Evolutionary conservation across 1,284 basidiomycete genomes (phyloP), one percentile per base, ranked within the genome.

Genomic region (Athelia psychrophila): DNA sequence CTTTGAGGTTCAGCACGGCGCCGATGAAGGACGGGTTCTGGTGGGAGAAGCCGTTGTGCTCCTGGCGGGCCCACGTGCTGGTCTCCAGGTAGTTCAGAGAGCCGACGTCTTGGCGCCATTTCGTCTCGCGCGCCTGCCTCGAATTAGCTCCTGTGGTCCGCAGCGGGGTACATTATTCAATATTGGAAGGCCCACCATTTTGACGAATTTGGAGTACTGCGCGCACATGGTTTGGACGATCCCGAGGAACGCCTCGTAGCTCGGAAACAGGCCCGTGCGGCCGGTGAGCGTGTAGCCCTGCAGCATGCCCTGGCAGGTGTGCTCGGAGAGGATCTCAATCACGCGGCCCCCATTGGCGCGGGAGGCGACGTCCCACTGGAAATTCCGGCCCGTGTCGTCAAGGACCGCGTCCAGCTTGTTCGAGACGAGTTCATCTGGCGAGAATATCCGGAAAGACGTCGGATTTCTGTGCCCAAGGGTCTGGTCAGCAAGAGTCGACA

Each of bases 21-120:
- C 89, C 88, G 58, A 95, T 92, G 64, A 95, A 89, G 2, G 87
- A 84, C 0, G 91, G 92, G 61, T 93, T 91, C 68, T 93, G 90
- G 64, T 91, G 86, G n/a, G 86, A 88, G 71, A 88, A 91, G 3
- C 85, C 84, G 52, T 86, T 86, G 60, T 87, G 86, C 56, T 88
- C 86, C 64, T 92, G 90, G 44, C 93, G 82, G 3, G 91, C 71
- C 88, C 92, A 95, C 0, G 92, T 93, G 10, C 85, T 88, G 0
- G 91, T 93, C 69, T 92, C 90, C 59, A 95, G 75, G 64, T 93
- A 94, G 65, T 92, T 95, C 58, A 95, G 74, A 9, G 86, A 88
- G 1, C 88, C 83, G 49, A 83, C 75, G 20, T 84, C 79, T 45
- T 82, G 75, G 44, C 91, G 79, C 91, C 92, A 95, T 3, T 69